Evolutionary conservation across 805 yeast species (phyloP), one percentile per base, ranked within the genome.

Genomic region (Candida easanensis): DNA sequence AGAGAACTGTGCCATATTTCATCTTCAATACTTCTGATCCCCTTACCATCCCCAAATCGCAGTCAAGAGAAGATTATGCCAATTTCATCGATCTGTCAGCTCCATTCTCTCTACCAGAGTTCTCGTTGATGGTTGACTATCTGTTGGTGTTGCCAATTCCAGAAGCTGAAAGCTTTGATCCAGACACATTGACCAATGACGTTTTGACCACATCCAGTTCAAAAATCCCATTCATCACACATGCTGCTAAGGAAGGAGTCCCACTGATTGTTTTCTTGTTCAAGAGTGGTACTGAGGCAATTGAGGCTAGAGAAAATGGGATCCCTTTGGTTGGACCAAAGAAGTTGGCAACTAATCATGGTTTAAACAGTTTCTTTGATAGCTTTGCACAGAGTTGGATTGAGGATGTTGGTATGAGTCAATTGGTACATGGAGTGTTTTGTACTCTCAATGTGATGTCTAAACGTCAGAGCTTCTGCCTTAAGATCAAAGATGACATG

Each of bases 231-330:
- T 27, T 65, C 36, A 57, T 70, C 52, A 49, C 64, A 49, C 50
- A 61, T 30, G 44, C 53, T 20, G 45, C 54, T 14, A 37, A 40
- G 7, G 49, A 54, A 2, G 49, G 37, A 15, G 35, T 33, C 7
- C 77, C 79, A 0, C 40, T 71, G 40, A 48, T 74, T 38, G 68
- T 70, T 1, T 64, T 71, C 44, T 40, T 66, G 38, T 63, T 70
- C 50, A 58, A 63, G 22, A 56, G 61, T 36, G 59, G 55, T 14
- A 35, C 50, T 13, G 41, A 33, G 16, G 45, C 25, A 8, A 27
- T 38, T 11, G 38, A 39, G 10, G 36, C 48, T 1, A 52, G 43
- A 22, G 46, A 56, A 20, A 17, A 35, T 35, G 51, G 36, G 38
- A 40, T 42, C 17, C 54, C 49, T 23, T 43, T 45, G 34, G 31